Conservation (phyloP, 257 asterid genomes). For the Solanum appendiculatum region DNA sequence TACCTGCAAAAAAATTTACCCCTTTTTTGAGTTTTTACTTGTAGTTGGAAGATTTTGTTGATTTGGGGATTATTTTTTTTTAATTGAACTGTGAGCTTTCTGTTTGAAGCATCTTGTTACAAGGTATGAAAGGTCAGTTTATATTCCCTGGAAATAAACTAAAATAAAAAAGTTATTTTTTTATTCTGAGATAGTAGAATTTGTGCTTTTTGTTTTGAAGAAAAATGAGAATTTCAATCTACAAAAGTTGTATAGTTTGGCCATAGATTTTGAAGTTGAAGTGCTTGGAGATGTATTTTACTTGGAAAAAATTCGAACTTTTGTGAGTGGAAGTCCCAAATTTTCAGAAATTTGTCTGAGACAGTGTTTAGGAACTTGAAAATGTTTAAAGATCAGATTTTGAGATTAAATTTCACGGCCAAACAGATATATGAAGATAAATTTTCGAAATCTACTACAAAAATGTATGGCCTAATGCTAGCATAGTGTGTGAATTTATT, state of each 20-base stretch:
- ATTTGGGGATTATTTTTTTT: background rate
- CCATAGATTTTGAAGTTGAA: background rate
- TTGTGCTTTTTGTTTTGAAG: background rate
- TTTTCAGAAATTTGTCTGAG: background rate
- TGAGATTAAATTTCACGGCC: background rate
- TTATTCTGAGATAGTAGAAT: background rate
- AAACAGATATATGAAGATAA: background rate
- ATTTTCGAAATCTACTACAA: background rate
- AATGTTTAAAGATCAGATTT: background rate
- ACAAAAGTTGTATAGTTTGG: background rate
- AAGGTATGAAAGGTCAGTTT: background rate
- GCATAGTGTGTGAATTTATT: background rate
- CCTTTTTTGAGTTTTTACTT: background rate
- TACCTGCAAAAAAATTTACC: background rate
- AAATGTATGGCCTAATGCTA: background rate
- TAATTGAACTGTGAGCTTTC: background rate
- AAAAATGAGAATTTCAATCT: background rate
- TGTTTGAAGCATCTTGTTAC: background rate
- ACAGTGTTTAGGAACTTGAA: background rate
- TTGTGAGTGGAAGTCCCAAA: background rate
- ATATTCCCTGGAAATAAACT: background rate
- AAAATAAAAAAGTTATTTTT: background rate
- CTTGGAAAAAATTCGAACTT: background rate
- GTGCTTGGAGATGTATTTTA: background rate
- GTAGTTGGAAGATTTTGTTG: background rate